Conservation (phyloP, 2,329 filamentous ascomycete genomes). For the Pestalotiopsis sp. region DNA sequence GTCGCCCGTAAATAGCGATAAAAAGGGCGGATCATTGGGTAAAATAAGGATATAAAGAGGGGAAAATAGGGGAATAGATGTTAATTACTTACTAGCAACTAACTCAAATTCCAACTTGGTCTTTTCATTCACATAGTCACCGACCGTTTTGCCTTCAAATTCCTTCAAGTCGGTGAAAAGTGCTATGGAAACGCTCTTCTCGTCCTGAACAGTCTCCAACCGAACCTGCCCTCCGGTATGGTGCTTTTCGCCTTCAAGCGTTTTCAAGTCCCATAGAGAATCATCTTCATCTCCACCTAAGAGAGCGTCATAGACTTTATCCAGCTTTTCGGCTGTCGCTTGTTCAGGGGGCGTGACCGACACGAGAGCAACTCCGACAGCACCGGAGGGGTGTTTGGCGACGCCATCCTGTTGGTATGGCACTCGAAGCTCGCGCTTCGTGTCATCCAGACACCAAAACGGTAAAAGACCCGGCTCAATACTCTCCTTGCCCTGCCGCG, state of each 20-base stretch:
- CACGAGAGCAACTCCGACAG: constrained; percentile 51
- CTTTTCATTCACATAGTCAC: background rate
- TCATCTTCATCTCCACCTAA: constrained; percentile 10
- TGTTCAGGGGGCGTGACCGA: constrained; percentile 35
- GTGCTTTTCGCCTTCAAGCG: background rate
- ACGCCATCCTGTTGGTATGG: constrained; percentile 41
- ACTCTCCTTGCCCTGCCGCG: constrained; percentile 24
- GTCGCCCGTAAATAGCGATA: too few relatives aligned
- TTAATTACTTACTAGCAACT: too few relatives aligned
- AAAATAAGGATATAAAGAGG: too few relatives aligned
- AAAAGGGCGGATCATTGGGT: too few relatives aligned
- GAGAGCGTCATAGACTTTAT: constrained; percentile 31
- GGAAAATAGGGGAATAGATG: too few relatives aligned
- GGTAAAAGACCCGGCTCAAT: constrained; percentile 54
- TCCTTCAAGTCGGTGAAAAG: constrained; percentile 6
- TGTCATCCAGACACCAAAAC: constrained; percentile 70
- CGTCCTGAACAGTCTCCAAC: background rate
- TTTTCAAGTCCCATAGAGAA: constrained; percentile 14
- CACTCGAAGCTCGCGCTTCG: constrained; percentile 57
- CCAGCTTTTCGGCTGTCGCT: constrained; percentile 21
- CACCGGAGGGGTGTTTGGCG: constrained; percentile 53
- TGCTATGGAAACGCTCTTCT: constrained; percentile 10
- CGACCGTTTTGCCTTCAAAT: constrained; percentile 8
- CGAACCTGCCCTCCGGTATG: constrained; percentile 15
- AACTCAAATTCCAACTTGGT: constrained; percentile 12